Evolutionary conservation across 139 green algal species (phyloP).

Genomic region (Volvox reticuliferus): DNA sequence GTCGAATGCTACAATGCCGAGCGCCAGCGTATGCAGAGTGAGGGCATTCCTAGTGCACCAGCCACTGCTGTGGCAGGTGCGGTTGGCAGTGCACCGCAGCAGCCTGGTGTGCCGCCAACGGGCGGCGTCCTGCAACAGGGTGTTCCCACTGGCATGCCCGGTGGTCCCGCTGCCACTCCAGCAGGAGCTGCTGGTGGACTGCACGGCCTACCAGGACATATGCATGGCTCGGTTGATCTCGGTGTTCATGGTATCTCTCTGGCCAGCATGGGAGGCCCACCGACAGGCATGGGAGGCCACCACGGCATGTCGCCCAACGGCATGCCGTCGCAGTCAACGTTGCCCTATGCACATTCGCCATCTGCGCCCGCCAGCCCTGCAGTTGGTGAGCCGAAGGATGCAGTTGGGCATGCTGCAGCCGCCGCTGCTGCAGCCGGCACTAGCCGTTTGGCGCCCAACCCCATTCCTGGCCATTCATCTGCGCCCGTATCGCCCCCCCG

Average conservation of each 20-base stretch:
- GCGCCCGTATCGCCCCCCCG: slow-evolving; percentile 30
- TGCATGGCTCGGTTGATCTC: background rate
- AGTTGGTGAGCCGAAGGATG: background rate
- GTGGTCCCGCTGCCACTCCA: background rate
- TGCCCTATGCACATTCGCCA: slow-evolving; percentile 17
- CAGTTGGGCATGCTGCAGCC: background rate
- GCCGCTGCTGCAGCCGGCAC: background rate
- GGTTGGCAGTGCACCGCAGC: background rate
- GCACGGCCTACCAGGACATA: background rate
- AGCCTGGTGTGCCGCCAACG: background rate
- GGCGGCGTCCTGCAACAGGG: background rate
- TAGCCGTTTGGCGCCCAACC: background rate
- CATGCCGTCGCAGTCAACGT: background rate
- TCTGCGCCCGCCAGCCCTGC: slow-evolving; percentile 30
- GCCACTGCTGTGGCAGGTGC: background rate
- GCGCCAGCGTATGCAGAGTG: slow-evolving; percentile 49
- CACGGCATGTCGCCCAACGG: background rate
- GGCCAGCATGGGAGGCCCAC: background rate
- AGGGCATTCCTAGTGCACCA: background rate
- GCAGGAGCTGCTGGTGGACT: background rate
- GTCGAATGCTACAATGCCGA: slow-evolving; percentile 67
- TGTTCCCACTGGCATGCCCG: background rate
- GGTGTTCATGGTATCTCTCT: background rate
- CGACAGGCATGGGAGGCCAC: background rate
- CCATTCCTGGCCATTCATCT: background rate